Evolutionary conservation across 2,329 filamentous ascomycete genomes (phyloP).

Genomic region (Endothia cerciana): DNA sequence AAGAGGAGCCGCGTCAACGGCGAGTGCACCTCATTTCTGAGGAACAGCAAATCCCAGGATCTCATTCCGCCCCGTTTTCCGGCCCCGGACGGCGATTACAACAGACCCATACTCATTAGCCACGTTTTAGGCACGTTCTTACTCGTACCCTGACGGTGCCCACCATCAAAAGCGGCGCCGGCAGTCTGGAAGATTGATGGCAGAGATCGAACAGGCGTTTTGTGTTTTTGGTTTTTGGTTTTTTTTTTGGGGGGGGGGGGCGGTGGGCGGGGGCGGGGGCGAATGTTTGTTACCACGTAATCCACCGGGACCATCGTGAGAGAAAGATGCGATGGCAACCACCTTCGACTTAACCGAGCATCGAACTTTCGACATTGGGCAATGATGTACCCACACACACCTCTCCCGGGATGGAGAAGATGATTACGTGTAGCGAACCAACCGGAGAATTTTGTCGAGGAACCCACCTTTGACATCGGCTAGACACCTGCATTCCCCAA

Average conservation of each 20-base stretch:
- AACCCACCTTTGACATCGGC: constrained; percentile 12
- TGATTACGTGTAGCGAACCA: constrained; percentile 5
- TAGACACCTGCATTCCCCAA: constrained; percentile 24
- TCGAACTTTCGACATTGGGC: background rate
- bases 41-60: background rate
- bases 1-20: constrained; percentile 22
- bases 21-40: background rate
- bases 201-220: background rate
- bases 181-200: background rate
- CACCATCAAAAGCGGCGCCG: background rate
- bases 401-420: background rate
- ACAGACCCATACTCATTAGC: background rate
- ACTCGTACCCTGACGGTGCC: background rate
- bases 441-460: constrained; percentile 7
- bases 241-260: background rate
- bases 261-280: too few relatives aligned
- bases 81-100: too few relatives aligned
- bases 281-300: too few relatives aligned
- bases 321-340: constrained; percentile 1
- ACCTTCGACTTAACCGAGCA: background rate
- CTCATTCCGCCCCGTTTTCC: background rate
- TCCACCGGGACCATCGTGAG: background rate
- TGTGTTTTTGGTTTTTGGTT: too few relatives aligned
- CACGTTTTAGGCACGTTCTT: background rate
- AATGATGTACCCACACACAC: background rate